These are phyloP conservation scores for Fusarium sp. DNA, from an alignment of 2,329 filamentous ascomycete genomes.

Conservation along the genomic window DNA sequence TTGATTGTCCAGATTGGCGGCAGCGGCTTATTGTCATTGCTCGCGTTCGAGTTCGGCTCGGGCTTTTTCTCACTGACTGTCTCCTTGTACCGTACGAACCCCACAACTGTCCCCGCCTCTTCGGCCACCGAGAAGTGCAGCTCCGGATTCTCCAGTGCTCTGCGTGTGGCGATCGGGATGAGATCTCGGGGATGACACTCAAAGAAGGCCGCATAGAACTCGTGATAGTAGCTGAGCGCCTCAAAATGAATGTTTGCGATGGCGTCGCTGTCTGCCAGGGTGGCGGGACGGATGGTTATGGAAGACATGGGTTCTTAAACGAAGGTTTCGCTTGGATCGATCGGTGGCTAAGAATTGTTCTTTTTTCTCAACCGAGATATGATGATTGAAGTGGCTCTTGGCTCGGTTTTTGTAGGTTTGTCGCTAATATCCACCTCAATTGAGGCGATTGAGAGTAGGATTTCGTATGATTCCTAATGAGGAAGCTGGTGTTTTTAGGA, in stretches of 20 bases:
- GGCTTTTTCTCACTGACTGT: not conserved
- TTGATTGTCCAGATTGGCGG: constrained; percentile 27
- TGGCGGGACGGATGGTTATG: constrained; percentile 36
- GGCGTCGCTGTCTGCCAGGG: constrained; percentile 28
- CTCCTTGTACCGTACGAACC: constrained; percentile 39
- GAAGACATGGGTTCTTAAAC: constrained; percentile 19
- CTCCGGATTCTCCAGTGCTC: constrained; percentile 31
- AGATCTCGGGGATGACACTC: constrained; percentile 34
- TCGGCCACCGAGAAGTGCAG: constrained; percentile 35
- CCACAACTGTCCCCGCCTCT: constrained; percentile 26
- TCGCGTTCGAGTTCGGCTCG: constrained; percentile 27
- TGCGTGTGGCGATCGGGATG: constrained; percentile 27
- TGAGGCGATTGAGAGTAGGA: not conserved
- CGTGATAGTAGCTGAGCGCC: constrained; percentile 36
- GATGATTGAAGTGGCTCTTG: not conserved
- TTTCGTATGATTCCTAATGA: constrained; percentile 26
- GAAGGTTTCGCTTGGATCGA: constrained; percentile 1
- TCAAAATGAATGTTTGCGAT: constrained; percentile 38
- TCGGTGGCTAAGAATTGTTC: not conserved
- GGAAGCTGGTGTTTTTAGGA: constrained; percentile 30
- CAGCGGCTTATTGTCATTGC: not conserved
- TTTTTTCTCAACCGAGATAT: not conserved
- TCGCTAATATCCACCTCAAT: not conserved
- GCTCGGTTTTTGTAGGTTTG: constrained; percentile 12
- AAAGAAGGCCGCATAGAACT: constrained; percentile 44